A percentile compares a stretch with the other conserved stretches of the same genome.
phyloP scores from a whole-genome alignment of 192 early-diverging fungal genomes.

The Gigaspora rosea region DNA sequence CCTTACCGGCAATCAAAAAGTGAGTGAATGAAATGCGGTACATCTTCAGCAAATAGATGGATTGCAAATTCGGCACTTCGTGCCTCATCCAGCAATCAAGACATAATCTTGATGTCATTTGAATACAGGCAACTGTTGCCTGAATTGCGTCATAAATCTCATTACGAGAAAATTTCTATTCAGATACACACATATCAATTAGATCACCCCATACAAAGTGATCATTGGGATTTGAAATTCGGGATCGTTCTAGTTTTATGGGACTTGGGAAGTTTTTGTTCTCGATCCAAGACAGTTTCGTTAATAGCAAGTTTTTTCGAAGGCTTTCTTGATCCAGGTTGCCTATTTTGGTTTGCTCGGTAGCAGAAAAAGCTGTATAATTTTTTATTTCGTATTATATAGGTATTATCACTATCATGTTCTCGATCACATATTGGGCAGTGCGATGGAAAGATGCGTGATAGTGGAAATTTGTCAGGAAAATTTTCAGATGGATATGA shows the following conservation, averaged over 20 bases:
- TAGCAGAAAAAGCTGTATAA: not conserved
- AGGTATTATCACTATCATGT: not conserved
- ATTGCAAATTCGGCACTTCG: no score
- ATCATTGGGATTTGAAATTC: slow-evolving; percentile 19
- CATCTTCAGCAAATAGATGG: no score
- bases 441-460: not conserved
- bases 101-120: not conserved
- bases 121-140: slow-evolving; percentile 11
- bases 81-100: no score
- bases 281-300: not conserved
- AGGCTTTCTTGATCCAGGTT: not conserved
- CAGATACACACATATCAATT: slow-evolving; percentile 17
- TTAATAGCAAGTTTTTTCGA: not conserved
- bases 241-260: not conserved
- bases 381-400: slow-evolving; percentile 18
- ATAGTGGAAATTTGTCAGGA: no score
- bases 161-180: not conserved
- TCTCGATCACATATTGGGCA: not conserved
- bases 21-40: no score
- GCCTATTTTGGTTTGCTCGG: not conserved
- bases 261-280: not conserved
- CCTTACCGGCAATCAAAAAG: no score
- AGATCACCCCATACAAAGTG: no score
- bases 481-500: not conserved
- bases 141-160: slow-evolving; percentile 1